Base-by-base conservation (phyloP, 2,329 filamentous ascomycete species). In the Chaetomium strumarium region DNA sequence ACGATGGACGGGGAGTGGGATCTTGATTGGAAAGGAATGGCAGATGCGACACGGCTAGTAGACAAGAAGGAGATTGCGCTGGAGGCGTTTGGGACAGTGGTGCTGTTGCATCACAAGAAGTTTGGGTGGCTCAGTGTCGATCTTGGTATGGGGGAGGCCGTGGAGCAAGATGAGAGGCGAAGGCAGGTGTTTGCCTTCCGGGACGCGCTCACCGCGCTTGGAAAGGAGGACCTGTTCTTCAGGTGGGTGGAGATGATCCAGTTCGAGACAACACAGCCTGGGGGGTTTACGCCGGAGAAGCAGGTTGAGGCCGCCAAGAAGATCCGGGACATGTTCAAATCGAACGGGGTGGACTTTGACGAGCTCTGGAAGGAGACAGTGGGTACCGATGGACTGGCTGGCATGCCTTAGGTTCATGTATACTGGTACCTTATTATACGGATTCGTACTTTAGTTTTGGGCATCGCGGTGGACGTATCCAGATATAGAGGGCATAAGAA, bases 221-320 rank as follows among this genome's bases (percentile, higher is more conserved):
- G 86, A 40, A 95, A 96, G 70, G 91, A 96, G 68, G 83, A 86
- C 58, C 68, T 96, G 49, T 96, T 96, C 72, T 96, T 88, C 72
- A 82, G 86, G 51, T 96, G 90, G 90, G 88, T 96, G 45, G 91
- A 96, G 72, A 79, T 95, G 64, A 84, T 96, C 46, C 90, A 96
- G 70, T 95, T 83, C 63, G 90, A 96, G 70, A 85, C 88, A 39
- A 85, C 83, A 34, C 79, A 80, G 60, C 87, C 90, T 0, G 88
- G 85, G 16, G 88, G 88, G 0, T 95, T 95, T 64, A 87, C 85
- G 1, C 72, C 77, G 0, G 86, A 90, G 65, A 79, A 83, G 63
- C 90, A 95, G 69, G 75, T 80, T 51, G 79, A 75, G 40, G 85
- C 87, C 1, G 88, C 89, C 53, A 72, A 81, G 58, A 84, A 90